Evolutionary conservation across 371 early-diverging fungal species (phyloP).

Genomic region (Apophysomyces sp.): DNA sequence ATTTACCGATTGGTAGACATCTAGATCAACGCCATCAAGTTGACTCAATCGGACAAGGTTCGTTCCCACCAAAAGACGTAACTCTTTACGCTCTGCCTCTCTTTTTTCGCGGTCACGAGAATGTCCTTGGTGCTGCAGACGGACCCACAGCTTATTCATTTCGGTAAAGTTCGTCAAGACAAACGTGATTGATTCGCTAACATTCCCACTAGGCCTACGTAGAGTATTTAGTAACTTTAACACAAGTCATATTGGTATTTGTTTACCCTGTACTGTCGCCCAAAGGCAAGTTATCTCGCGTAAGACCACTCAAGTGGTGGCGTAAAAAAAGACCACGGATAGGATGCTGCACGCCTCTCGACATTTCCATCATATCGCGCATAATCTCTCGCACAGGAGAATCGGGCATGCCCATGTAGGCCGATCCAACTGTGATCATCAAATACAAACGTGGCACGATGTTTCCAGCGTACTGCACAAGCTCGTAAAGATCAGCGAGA

Average conservation of each 20-base stretch:
- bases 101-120: conserved; percentile 89
- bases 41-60: conserved; percentile 93
- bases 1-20: conserved; percentile 71
- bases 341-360: conserved; percentile 96
- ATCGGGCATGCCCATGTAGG: conserved; percentile 85
- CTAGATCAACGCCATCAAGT: conserved; percentile 83
- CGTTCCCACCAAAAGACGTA: conserved; percentile 93
- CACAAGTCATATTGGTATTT: background rate
- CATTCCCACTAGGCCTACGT: conserved; percentile 75
- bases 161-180: conserved; percentile 95
- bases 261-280: conserved; percentile 56
- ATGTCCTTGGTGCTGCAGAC: conserved; percentile 95
- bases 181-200: conserved; percentile 89
- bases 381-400: conserved; percentile 93
- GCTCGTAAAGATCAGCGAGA: conserved; percentile 93
- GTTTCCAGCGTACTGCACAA: conserved; percentile 96
- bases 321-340: conserved; percentile 93
- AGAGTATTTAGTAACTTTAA: background rate
- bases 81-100: conserved; percentile 92
- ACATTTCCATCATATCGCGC: conserved; percentile 98
- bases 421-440: conserved; percentile 96
- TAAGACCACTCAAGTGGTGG: conserved; percentile 90
- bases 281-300: conserved; percentile 82
- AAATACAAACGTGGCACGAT: conserved; percentile 96
- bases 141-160: conserved; percentile 99